Evolutionary conservation across 176 grass and related monocot genomes (phyloP).

Genomic region (Juncus effusus): DNA sequence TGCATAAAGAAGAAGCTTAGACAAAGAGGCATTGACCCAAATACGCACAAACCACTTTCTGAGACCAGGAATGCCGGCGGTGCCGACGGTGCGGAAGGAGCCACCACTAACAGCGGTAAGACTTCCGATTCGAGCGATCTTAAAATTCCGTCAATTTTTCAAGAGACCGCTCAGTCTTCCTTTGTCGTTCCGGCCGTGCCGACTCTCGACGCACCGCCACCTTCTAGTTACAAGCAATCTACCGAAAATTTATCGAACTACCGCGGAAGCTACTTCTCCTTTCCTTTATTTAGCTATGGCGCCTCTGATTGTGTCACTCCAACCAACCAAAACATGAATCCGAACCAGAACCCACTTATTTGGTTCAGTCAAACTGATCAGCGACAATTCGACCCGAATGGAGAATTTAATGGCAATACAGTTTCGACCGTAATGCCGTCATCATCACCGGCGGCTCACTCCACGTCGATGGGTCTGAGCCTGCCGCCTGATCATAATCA

Average conservation of each 20-base stretch:
- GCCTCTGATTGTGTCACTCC: neutral
- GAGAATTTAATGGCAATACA: too few species aligned
- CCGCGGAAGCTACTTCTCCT: constrained; percentile 3
- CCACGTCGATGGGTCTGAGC: constrained; percentile 5
- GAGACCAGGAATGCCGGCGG: neutral
- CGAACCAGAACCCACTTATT: neutral
- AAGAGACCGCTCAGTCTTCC: constrained; percentile 5
- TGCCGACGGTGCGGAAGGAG: neutral
- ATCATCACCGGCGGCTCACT: constrained; percentile 9
- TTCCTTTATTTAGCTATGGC: constrained; percentile 23
- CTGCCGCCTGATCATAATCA: constrained; percentile 4
- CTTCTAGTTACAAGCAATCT: constrained; percentile 3
- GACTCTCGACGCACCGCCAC: constrained; percentile 12
- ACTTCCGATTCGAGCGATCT: neutral
- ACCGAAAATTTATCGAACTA: constrained; percentile 14
- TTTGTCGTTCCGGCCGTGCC: neutral
- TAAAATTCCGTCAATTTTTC: constrained; percentile 6
- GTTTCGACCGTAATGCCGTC: too few species aligned
- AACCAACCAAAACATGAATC: constrained; percentile 4
- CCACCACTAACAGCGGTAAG: constrained; percentile 7
- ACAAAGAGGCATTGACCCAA: constrained; percentile 67
- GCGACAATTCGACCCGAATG: too few species aligned
- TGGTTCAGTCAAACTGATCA: too few species aligned
- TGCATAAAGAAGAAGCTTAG: constrained; percentile 77
- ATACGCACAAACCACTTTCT: constrained; percentile 53